Base-by-base conservation (phyloP, 2,329 filamentous ascomycete species). In the Ascochyta lentis region DNA sequence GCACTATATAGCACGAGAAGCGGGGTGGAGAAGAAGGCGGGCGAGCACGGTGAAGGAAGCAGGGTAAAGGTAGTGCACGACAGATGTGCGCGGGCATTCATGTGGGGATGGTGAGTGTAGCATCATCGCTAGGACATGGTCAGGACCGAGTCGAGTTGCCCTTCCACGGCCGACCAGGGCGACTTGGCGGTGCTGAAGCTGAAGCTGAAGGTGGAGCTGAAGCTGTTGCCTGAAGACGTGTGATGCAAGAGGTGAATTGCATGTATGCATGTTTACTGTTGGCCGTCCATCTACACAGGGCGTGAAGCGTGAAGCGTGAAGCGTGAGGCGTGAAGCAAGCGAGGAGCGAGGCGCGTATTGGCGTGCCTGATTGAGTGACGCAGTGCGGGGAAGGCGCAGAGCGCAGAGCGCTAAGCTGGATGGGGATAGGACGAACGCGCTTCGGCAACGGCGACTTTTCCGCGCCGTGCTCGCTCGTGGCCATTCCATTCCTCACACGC, bases 81-180 rank as follows among this genome's bases (percentile, higher is more conserved):
- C 46, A 40, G 46, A 59, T 53, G 38, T 59, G 48, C 52, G 35
- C 22, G 34, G 16, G 41, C n/a, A 39, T 52, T 46, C 39, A 35
- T 33, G 43, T 48, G 56, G 49, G 39, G 42, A 45, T 35, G 16
- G 16, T 34, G 31, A 27, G 29, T 31, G 29, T 12, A 31, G 12
- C 38, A 27, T 39, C 40, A 29, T 51, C 41, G 33, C 34, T 19
- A 52, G 29, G 12, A 24, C 34, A 31, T 31, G 29, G 12, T 10
- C 29, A 31, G 10, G 29, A 12, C 12, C 2, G 29, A 13, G 29
- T 31, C 9, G 10, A 31, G 3, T 31, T 31, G 4, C 13, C 12
- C 29, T 31, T 10, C 29, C 29, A 31, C 10, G 12, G 29, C 8
- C 27, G 7, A 29, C 27, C 35, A 38, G 16, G n/a, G 19, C 16